Conservation (phyloP, 192 early-diverging fungal genomes). For the Geosiphon pyriformis region DNA sequence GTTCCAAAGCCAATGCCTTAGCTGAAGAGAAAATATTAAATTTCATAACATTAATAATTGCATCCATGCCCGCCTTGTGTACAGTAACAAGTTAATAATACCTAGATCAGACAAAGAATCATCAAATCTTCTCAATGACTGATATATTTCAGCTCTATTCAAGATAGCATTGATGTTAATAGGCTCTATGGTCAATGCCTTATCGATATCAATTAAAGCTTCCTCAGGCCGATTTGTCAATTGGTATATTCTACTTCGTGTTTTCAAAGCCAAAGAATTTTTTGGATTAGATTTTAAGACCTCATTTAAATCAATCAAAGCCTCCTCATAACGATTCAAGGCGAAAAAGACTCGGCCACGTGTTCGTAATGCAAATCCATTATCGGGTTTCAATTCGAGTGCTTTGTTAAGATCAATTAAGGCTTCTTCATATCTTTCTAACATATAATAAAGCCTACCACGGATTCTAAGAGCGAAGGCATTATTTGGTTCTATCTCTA, state of each 20-base stretch:
- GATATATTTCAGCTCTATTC: conserved; percentile 3
- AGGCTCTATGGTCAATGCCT: conserved; percentile 4
- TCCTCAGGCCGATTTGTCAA: neutral
- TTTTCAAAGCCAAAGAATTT: neutral
- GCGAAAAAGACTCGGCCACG: conserved; percentile 4
- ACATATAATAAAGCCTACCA: neutral
- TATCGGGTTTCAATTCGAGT: conserved; percentile 1
- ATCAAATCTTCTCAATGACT: neutral
- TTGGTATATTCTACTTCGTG: neutral
- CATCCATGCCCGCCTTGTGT: no score
- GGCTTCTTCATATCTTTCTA: neutral
- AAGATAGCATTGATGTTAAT: neutral
- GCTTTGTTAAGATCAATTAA: neutral
- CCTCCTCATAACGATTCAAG: neutral
- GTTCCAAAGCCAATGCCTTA: neutral
- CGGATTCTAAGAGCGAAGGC: neutral
- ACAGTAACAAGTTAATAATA: neutral
- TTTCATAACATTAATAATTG: neutral
- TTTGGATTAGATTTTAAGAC: neutral
- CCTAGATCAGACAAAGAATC: conserved; percentile 8
- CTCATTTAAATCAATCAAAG: conserved; percentile 4
- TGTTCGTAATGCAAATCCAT: neutral
- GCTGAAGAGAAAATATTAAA: neutral
- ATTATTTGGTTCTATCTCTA: neutral
- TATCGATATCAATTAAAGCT: conserved; percentile 7